A percentile compares a stretch with the other conserved stretches of the same genome.
Evolutionary conservation across 73 alveolate species (phyloP).

Genomic region (Paramecium caudatum): DNA sequence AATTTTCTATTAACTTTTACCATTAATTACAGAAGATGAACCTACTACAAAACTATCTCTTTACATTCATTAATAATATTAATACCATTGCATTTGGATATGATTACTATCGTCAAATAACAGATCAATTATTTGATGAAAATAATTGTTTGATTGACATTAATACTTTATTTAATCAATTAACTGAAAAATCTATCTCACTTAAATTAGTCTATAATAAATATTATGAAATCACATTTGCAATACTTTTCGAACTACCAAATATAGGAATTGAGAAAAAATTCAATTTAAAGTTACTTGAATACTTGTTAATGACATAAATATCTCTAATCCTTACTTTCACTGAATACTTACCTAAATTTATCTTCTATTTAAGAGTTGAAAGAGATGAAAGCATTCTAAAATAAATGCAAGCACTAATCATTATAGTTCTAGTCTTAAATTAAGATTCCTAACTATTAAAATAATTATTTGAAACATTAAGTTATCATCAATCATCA

Average conservation of each 20-base stretch:
- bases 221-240: background rate
- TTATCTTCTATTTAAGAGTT: background rate
- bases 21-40: background rate
- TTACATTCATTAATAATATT: background rate
- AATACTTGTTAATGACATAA: background rate
- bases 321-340: constrained; percentile 6
- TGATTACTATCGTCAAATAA: background rate
- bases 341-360: constrained; percentile 9
- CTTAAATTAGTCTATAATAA: background rate
- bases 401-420: background rate
- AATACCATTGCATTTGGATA: constrained; percentile 1
- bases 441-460: background rate
- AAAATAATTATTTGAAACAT: constrained; percentile 18
- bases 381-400: constrained; percentile 1
- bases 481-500: constrained; percentile 40
- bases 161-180: background rate
- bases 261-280: background rate
- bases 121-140: background rate
- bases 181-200: background rate
- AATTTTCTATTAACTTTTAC: background rate
- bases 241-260: background rate
- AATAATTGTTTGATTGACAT: background rate
- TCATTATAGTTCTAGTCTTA: background rate
- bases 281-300: background rate
- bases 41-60: background rate